These are phyloP conservation scores for Cyclostephanos tholiformis DNA, from an alignment of 108 stramenopile genomes.

Conservation along the genomic window DNA sequence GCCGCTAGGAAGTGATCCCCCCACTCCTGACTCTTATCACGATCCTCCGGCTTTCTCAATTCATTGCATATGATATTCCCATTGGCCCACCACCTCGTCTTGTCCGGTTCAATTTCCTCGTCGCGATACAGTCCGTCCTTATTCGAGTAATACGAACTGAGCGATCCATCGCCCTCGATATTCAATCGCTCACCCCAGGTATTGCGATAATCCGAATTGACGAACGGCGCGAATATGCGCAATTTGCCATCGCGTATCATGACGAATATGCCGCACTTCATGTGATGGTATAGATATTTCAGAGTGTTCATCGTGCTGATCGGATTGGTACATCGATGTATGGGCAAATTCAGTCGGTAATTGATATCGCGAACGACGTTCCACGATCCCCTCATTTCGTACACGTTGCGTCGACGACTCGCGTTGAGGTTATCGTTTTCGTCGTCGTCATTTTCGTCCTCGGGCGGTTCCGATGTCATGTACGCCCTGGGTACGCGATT, in stretches of 20 bases:
- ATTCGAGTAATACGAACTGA: slow-evolving; percentile 83
- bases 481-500: slow-evolving; percentile 61
- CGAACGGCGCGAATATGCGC: slow-evolving; percentile 93
- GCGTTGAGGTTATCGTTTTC: too few species aligned
- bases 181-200: slow-evolving; percentile 83
- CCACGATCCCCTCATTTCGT: slow-evolving; percentile 63
- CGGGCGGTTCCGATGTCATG: slow-evolving; percentile 37
- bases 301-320: slow-evolving; percentile 81
- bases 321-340: slow-evolving; percentile 84
- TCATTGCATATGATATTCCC: slow-evolving; percentile 99
- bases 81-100: slow-evolving; percentile 99
- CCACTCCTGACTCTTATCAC: slow-evolving; percentile 88
- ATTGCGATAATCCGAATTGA: slow-evolving; percentile 91
- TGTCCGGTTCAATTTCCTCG: slow-evolving; percentile 90
- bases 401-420: slow-evolving; percentile 64
- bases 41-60: slow-evolving; percentile 74
- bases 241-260: slow-evolving; percentile 91
- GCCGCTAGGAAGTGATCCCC: slow-evolving; percentile 96
- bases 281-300: slow-evolving; percentile 97
- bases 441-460: slow-evolving; percentile 12
- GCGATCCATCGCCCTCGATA: slow-evolving; percentile 80
- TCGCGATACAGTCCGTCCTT: slow-evolving; percentile 88
- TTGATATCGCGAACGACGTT: slow-evolving; percentile 64
- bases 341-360: slow-evolving; percentile 81
- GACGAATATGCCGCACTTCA: slow-evolving; percentile 99